Evolutionary conservation across 2,329 filamentous ascomycete species (phyloP), one percentile per base, ranked within the genome.

Genomic region (Colletotrichum viniferum): DNA sequence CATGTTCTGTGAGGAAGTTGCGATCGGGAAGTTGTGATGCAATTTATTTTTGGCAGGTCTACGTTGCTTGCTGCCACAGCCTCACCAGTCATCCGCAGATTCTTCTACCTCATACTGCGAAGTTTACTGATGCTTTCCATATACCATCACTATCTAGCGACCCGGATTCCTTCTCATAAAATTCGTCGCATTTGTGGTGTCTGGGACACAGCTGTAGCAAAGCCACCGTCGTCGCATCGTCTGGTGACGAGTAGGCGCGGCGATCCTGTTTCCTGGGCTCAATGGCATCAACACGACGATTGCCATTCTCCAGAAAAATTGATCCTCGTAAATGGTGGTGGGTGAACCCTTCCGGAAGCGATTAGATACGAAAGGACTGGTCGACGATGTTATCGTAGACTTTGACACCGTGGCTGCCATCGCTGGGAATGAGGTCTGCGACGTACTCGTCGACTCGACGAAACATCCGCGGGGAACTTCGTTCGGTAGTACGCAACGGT

Each of bases 391-490:
- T 76, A 3, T 77, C 76, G 77, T 87, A 90, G 4, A 89, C 80
- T 75, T 87, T 88, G 52, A 90, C 88, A 26, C 88, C 88, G 72
- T 88, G 83, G 70, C 87, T 88, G 1, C 88, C 88, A 5, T 88
- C 82, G 9, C 88, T 88, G 6, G 87, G 84, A 7, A 87, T 82
- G 0, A 88, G 88, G 77, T 90, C 90, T 1, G 80, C 87, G 2
- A 90, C 85, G 10, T 7, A 13, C 18, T 12, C 10, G 6, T 21
- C 10, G n/a, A 13, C 18, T 12, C n/a, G 6, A 52, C 5, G 43
- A 13, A 7, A 21, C n/a, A 9, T 4, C 8, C 43, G n/a, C n/a
- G 43, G 6, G 10, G 10, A 12, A 7, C 43, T 52, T 7, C 3
- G n/a, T 7, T 7, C 6, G 4, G n/a, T 3, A 21, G 10, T 4